Evolutionary conservation across 2,329 filamentous ascomycete genomes (phyloP).

Genomic region (Pseudogymnoascus sp.): DNA sequence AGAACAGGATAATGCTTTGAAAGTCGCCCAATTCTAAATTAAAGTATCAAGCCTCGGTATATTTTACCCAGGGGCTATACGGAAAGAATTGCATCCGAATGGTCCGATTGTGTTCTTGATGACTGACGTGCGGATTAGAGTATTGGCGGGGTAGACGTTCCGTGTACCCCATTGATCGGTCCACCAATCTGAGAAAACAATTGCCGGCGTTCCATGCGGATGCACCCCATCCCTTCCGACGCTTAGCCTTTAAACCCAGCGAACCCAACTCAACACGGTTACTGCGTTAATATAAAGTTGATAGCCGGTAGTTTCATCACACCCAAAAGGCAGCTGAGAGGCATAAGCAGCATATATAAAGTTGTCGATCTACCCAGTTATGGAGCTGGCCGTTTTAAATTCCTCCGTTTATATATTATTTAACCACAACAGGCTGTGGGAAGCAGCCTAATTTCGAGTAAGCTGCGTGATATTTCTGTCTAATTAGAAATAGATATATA

Average conservation of each 20-base stretch:
- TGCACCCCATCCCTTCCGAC: neutral
- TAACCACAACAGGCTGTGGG: neutral
- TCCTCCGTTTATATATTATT: neutral
- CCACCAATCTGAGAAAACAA: neutral
- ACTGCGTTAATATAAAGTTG: slow-evolving; percentile 6
- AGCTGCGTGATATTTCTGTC: neutral
- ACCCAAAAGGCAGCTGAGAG: neutral
- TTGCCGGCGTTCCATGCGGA: neutral
- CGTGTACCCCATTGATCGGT: neutral
- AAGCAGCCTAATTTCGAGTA: neutral
- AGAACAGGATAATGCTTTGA: neutral
- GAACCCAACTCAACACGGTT: neutral
- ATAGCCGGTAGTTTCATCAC: neutral
- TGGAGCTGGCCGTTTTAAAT: neutral
- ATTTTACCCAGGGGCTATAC: neutral
- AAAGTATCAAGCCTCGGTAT: neutral
- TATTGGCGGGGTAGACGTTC: neutral
- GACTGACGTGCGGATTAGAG: neutral
- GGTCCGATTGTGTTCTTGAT: neutral
- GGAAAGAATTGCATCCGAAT: neutral
- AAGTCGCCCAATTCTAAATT: neutral
- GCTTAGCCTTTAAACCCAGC: neutral
- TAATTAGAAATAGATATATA: neutral
- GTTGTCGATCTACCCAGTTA: neutral
- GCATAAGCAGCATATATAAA: neutral